Evolutionary conservation across 768 basidiomycete species (phyloP).

Genomic region (Russula griseocarnosa): DNA sequence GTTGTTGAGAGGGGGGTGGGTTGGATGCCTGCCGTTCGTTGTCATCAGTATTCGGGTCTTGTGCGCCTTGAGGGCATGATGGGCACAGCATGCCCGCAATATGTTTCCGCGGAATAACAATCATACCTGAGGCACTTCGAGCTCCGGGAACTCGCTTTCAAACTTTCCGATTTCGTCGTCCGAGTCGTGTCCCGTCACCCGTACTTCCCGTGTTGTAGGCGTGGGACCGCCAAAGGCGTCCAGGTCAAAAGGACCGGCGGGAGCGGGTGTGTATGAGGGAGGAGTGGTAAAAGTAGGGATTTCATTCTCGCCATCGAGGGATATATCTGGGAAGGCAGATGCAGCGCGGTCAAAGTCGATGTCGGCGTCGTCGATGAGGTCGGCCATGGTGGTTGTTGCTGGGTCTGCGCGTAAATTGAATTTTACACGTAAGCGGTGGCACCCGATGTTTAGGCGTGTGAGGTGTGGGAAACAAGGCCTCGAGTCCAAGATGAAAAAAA

Average conservation of each 20-base stretch:
- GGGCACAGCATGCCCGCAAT: not conserved
- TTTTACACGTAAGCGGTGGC: not conserved
- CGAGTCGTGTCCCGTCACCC: slow-evolving; percentile 76
- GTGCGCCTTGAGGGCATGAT: not conserved
- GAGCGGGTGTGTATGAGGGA: slow-evolving; percentile 28
- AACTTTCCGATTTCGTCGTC: slow-evolving; percentile 65
- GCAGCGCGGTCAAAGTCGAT: slow-evolving; percentile 82
- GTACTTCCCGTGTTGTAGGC: slow-evolving; percentile 51
- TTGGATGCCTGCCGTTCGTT: slow-evolving; percentile 20
- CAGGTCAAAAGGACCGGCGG: slow-evolving; percentile 52
- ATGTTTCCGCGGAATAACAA: not conserved
- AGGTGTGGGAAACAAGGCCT: slow-evolving; percentile 1
- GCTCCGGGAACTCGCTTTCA: slow-evolving; percentile 79
- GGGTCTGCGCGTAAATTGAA: no score
- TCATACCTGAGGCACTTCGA: slow-evolving; percentile 50
- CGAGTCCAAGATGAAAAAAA: not conserved
- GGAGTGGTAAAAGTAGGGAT: slow-evolving; percentile 43
- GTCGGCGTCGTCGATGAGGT: slow-evolving; percentile 45
- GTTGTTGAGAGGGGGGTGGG: slow-evolving; percentile 32
- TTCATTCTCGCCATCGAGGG: slow-evolving; percentile 62
- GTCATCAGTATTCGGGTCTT: slow-evolving; percentile 25
- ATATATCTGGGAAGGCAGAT: slow-evolving; percentile 81
- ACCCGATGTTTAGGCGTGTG: slow-evolving; percentile 1
- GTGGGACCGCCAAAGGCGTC: slow-evolving; percentile 58
- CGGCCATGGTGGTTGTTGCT: slow-evolving; percentile 32